Base-by-base conservation (phyloP, 2,329 filamentous ascomycete genomes). In the Fusarium torreyae region DNA sequence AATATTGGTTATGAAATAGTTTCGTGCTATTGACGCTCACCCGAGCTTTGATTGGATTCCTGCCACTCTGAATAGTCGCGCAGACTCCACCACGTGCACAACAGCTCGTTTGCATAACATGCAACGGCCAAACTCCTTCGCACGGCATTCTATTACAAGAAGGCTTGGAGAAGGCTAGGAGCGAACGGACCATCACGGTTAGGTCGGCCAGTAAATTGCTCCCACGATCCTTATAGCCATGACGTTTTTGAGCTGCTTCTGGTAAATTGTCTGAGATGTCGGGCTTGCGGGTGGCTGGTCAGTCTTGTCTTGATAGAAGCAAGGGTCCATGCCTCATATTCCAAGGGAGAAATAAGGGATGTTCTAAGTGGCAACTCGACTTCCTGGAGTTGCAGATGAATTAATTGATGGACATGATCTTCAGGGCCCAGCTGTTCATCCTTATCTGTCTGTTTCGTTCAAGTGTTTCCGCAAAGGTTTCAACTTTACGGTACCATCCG, bases 11-110 rank as follows among this genome's bases (percentile, higher is more conserved):
- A 53, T 58, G 49, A 48, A 51, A 60, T 54, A 36, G 7, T 31
- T 31, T 24, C 14, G 36, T n/a, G 14, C 6, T 28, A 34, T 45
- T 36, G 34, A 28, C 42, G 55, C 55, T 22, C 49, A 56, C 55
- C 52, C 49, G 40, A 24, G 24, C 43, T 66, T 64, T 63, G 52
- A 72, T 74, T 72, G 67, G 64, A 70, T 70, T 72, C 57, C 63
- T 59, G 39, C 48, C 39, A 53, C 55, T 58, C 38, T 46, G 34
- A 43, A 31, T 49, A 57, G 65, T 71, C 61, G 63, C 42, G 55
- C 42, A 58, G 31, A 34, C 55, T 63, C 65, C 63, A 68, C 68
- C 45, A 57, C 43, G 54, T 57, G 50, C 57, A 55, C 51, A 54
- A 26, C 39, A 57, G 34, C 54, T 15, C 22, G 33, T 49, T 57